Evolutionary conservation across 345 rosid genomes (phyloP), one percentile per base, ranked within the genome.

Genomic region (Citrus cavaleriei): DNA sequence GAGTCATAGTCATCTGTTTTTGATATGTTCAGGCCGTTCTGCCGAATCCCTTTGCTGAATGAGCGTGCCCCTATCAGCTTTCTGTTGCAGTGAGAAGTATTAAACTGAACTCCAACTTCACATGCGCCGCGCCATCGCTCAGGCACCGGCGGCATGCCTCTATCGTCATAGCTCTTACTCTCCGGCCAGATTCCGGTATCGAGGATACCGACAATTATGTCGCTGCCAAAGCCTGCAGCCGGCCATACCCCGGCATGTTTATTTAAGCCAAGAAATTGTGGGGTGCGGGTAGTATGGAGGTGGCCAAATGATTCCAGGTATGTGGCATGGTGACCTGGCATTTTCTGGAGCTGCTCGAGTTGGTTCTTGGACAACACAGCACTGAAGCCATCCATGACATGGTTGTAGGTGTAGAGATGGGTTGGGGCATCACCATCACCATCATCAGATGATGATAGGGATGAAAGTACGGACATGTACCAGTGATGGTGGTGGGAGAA

Each of bases 131-230:
- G 80, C 90, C 93, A 87, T 35, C 86, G 71, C 27, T 63, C 72
- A 1, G 89, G 90, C 82, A 86, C 88, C 0, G 84, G 83, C 14
- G 89, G 84, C 89, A 88, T 87, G 65, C 82, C 80, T 7, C 78
- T 46, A 54, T 83, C 88, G 1, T 74, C 72, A 79, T 87, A 88
- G 74, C 88, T 90, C 40, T 88, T 78, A 24, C 90, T 88, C 70
- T 88, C 93, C 0, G 88, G 90, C 89, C 89, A 88, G 63, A 87
- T 84, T 35, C 90, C 86, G 7, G 88, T 73, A 59, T 90, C 89
- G 22, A 90, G 62, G 58, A 90, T 83, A 2, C 88, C 91, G 7
- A 87, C 63, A 63, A 88, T 87, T 34, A 88, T 55, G 30, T 84
- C 89, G 57, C 79, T 77, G 8, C 89, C 89, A 0, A 87, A 88